phyloP scores from a whole-genome alignment of 768 basidiomycete species.

The Mycena venus region DNA sequence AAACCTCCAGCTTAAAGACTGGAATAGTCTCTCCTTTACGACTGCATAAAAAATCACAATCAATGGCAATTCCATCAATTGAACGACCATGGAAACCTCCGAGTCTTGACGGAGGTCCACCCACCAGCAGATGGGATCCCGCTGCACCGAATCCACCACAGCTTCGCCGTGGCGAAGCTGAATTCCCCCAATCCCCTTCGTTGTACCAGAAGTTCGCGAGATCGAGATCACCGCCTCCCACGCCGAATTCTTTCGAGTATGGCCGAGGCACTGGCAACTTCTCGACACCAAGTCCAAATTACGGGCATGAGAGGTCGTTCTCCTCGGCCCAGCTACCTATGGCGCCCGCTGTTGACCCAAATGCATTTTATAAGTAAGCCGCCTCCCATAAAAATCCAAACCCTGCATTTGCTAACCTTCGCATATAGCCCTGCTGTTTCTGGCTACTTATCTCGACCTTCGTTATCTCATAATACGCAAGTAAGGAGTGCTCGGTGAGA shows the following conservation, averaged over 20 bases:
- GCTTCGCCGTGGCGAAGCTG: slow-evolving; percentile 22
- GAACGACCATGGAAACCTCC: slow-evolving; percentile 31
- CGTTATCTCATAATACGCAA: slow-evolving; percentile 31
- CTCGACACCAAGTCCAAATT: not conserved
- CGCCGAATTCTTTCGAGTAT: not conserved
- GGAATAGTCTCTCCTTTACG: slow-evolving; percentile 25
- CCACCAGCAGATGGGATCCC: slow-evolving; percentile 2
- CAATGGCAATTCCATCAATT: slow-evolving; percentile 13
- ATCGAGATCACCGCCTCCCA: not conserved
- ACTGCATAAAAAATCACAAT: slow-evolving; percentile 31
- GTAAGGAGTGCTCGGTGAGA: not conserved
- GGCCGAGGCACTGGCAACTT: not conserved
- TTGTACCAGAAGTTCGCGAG: slow-evolving; percentile 1
- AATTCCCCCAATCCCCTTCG: slow-evolving; percentile 5
- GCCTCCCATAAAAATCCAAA: not conserved
- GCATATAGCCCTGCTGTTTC: slow-evolving; percentile 65
- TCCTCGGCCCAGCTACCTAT: not conserved
- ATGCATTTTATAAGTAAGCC: slow-evolving; percentile 32
- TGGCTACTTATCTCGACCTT: slow-evolving; percentile 52
- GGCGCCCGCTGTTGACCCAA: slow-evolving; percentile 16
- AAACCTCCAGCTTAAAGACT: slow-evolving; percentile 8
- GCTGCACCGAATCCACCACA: not conserved
- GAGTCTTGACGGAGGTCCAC: not conserved
- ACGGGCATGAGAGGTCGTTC: not conserved
- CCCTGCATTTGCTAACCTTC: not conserved